phyloP scores from a whole-genome alignment of 1,284 basidiomycete genomes.

The Pterulicium gracile region DNA sequence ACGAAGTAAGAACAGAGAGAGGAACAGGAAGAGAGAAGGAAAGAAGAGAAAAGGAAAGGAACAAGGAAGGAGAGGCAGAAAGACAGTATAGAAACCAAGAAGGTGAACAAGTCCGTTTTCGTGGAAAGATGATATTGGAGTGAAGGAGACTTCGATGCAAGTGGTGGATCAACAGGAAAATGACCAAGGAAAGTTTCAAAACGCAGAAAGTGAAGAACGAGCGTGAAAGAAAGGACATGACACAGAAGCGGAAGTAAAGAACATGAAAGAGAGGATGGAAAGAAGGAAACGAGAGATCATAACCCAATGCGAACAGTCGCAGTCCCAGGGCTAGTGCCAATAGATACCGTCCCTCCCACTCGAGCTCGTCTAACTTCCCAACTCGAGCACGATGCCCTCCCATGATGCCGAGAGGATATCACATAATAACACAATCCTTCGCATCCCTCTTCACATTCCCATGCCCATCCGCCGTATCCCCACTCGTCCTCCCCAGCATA shows the following conservation, averaged over 20 bases:
- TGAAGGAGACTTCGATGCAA: no score
- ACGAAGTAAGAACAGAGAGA: neutral
- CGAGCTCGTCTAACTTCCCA: no score
- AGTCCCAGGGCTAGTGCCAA: neutral
- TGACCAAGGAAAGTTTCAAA: neutral
- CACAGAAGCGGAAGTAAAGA: neutral
- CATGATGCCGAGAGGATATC: slow-evolving; percentile 9
- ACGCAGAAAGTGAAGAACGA: neutral
- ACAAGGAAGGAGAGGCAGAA: neutral
- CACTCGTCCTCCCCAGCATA: slow-evolving; percentile 40
- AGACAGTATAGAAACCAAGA: neutral
- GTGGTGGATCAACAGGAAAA: neutral
- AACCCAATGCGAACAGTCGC: neutral
- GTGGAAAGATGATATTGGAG: neutral
- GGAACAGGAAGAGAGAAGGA: neutral
- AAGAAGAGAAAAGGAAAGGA: neutral
- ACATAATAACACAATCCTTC: slow-evolving; percentile 85
- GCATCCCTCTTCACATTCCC: slow-evolving; percentile 32
- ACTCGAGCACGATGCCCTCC: no score
- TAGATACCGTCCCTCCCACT: neutral
- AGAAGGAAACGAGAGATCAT: neutral
- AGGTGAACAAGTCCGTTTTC: neutral
- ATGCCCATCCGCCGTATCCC: slow-evolving; percentile 23
- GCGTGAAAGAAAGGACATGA: neutral
- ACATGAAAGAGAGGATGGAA: neutral